phyloP scores from a whole-genome alignment of 805 yeast species.

The Naumovozyma dairenensis region DNA sequence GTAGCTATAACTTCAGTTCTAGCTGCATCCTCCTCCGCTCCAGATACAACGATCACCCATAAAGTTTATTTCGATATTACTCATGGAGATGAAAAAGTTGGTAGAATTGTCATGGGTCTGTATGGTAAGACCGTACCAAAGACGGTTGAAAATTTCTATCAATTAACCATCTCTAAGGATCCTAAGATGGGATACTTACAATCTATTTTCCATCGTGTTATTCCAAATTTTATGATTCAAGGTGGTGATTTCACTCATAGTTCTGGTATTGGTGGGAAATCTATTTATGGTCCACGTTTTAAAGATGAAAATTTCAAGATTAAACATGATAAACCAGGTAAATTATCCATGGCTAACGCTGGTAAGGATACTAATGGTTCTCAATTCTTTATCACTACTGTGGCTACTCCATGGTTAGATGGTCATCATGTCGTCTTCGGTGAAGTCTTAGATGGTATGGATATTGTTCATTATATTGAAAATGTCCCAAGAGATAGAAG shows the following conservation, averaged over 20 bases:
- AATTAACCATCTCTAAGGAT: slow-evolving; percentile 67
- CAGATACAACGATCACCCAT: slow-evolving; percentile 52
- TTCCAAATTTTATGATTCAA: slow-evolving; percentile 65
- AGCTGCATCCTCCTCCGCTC: slow-evolving; percentile 18
- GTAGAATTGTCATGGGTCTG: slow-evolving; percentile 78
- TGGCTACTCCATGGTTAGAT: slow-evolving; percentile 82
- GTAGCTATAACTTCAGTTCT: slow-evolving; percentile 7
- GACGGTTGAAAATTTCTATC: slow-evolving; percentile 82
- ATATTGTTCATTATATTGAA: slow-evolving; percentile 69
- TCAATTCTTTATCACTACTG: slow-evolving; percentile 84
- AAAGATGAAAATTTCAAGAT: slow-evolving; percentile 59
- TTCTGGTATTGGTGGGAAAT: slow-evolving; percentile 65
- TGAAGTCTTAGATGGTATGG: slow-evolving; percentile 81
- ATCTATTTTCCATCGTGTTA: slow-evolving; percentile 64
- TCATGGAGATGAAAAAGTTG: slow-evolving; percentile 68
- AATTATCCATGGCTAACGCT: slow-evolving; percentile 71
- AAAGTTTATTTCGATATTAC: slow-evolving; percentile 79
- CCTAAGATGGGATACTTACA: slow-evolving; percentile 52
- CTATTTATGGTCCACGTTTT: slow-evolving; percentile 60
- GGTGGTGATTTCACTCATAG: slow-evolving; percentile 73
- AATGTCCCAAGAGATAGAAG: slow-evolving; percentile 55
- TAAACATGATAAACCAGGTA: slow-evolving; percentile 61
- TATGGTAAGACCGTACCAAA: slow-evolving; percentile 81
- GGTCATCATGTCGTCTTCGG: slow-evolving; percentile 96
- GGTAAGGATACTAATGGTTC: slow-evolving; percentile 82